Percentiles rank a stretch among this genome's conserved stretches.
Evolutionary conservation across 108 stramenopile genomes (phyloP).

Genomic region (Pseudonitzschia delicatissima): DNA sequence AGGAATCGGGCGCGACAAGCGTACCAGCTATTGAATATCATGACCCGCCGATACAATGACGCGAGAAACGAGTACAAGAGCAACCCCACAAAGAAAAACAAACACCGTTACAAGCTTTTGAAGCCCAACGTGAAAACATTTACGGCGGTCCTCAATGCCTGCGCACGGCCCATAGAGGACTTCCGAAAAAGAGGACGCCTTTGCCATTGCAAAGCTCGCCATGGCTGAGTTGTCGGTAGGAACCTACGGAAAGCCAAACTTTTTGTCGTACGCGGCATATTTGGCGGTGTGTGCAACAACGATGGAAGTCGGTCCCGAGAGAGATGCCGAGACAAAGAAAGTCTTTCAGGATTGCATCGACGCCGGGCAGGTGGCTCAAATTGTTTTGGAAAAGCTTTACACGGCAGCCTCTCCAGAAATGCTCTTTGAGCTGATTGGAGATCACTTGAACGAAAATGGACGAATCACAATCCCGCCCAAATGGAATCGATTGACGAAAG

Average conservation of each 20-base stretch:
- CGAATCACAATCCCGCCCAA: not conserved
- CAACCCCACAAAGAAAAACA: conserved; percentile 3
- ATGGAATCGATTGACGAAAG: conserved; percentile 11
- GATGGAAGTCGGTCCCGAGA: conserved; percentile 33
- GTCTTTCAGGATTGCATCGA: conserved; percentile 42
- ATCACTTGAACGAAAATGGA: not conserved
- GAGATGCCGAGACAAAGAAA: conserved; percentile 32
- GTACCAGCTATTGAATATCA: conserved; percentile 38
- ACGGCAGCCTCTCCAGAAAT: conserved; percentile 30
- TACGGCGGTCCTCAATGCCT: conserved; percentile 69
- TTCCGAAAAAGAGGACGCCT: conserved; percentile 41
- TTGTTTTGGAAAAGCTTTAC: conserved; percentile 57
- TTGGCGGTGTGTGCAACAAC: conserved; percentile 49
- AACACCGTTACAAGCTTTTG: conserved; percentile 8
- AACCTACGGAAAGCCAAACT: conserved; percentile 49
- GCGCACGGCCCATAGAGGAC: conserved; percentile 47
- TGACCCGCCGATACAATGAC: conserved; percentile 41
- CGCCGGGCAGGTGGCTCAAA: conserved; percentile 52
- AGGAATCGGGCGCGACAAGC: conserved; percentile 44
- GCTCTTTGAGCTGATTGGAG: conserved; percentile 33
- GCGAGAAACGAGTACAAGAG: not conserved
- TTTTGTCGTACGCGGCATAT: conserved; percentile 62
- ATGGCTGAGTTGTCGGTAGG: conserved; percentile 32
- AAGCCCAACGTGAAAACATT: conserved; percentile 56
- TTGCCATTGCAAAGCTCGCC: conserved; percentile 23